These are phyloP conservation scores for Nepenthes alata DNA, from an alignment of 179 eudicot species.

Conservation along the genomic window DNA sequence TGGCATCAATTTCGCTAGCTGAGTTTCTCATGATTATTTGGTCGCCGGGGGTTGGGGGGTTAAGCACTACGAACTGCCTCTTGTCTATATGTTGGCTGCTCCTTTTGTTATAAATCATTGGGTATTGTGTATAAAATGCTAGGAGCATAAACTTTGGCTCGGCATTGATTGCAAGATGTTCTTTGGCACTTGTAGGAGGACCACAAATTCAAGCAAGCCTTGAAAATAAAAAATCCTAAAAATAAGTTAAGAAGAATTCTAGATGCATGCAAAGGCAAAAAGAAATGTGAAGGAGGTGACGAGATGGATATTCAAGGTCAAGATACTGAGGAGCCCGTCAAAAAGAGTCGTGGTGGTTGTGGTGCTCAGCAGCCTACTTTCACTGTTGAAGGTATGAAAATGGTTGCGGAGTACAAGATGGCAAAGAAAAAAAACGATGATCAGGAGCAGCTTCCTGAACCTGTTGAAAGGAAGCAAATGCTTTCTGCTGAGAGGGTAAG, in stretches of 20 bases:
- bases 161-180: background rate
- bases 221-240: conserved; percentile 84
- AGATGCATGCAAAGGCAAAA: conserved; percentile 88
- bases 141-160: no score
- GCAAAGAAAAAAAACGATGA: conserved; percentile 89
- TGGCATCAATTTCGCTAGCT: no score
- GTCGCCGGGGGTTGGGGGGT: no score
- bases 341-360: conserved; percentile 91
- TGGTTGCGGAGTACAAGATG: conserved; percentile 82
- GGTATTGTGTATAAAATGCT: no score
- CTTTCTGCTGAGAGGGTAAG: conserved; percentile 94
- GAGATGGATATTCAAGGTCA: conserved; percentile 68
- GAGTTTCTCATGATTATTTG: no score
- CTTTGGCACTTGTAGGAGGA: conserved; percentile 47
- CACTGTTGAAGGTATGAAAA: conserved; percentile 94
- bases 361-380: conserved; percentile 95
- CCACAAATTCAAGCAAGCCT: conserved; percentile 78
- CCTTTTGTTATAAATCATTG: no score
- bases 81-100: no score
- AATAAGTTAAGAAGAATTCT: conserved; percentile 70
- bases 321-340: conserved; percentile 57
- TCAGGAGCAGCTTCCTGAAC: conserved; percentile 92
- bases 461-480: conserved; percentile 90
- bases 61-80: no score
- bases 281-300: conserved; percentile 97